Percentiles rank a stretch among this genome's conserved stretches.
phyloP scores from a whole-genome alignment of 2,329 filamentous ascomycete genomes.

The Diaporthe citriasiana region DNA sequence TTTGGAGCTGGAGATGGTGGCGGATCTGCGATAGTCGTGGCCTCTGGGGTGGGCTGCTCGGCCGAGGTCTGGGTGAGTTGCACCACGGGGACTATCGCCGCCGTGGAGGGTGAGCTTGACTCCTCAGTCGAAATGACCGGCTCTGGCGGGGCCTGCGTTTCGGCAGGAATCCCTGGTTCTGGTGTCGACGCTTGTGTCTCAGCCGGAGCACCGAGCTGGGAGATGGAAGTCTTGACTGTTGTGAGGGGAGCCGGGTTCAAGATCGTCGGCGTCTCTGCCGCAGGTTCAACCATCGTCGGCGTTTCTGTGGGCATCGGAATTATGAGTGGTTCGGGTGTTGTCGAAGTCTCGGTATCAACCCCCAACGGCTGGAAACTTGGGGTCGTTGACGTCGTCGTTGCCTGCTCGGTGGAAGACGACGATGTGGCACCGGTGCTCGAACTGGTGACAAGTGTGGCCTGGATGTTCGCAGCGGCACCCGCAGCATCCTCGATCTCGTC shows the following conservation, averaged over 20 bases:
- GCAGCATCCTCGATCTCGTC: slow-evolving; percentile 34
- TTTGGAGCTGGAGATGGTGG: not conserved
- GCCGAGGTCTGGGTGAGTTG: slow-evolving; percentile 16
- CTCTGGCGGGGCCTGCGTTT: not conserved
- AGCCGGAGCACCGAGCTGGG: not conserved
- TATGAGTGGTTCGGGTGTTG: not conserved
- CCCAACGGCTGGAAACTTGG: not conserved
- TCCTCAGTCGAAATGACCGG: not conserved
- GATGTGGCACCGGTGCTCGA: not conserved
- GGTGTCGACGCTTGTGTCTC: not conserved
- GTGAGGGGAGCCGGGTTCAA: not conserved
- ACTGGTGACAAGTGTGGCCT: not conserved
- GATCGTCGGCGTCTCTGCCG: slow-evolving; percentile 4
- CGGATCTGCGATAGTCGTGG: not conserved
- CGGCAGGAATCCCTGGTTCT: not conserved
- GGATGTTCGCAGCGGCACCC: slow-evolving; percentile 14
- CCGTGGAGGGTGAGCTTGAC: not conserved
- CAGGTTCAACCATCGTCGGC: not conserved
- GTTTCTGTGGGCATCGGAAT: not conserved
- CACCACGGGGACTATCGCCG: slow-evolving; percentile 9
- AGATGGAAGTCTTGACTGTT: not conserved
- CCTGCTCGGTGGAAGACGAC: slow-evolving; percentile 3
- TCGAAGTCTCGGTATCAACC: not conserved
- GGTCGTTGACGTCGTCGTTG: not conserved
- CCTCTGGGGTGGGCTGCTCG: slow-evolving; percentile 9